Base-by-base conservation (phyloP, 495 filamentous ascomycete species). In the Alectoria sarmentosa region DNA sequence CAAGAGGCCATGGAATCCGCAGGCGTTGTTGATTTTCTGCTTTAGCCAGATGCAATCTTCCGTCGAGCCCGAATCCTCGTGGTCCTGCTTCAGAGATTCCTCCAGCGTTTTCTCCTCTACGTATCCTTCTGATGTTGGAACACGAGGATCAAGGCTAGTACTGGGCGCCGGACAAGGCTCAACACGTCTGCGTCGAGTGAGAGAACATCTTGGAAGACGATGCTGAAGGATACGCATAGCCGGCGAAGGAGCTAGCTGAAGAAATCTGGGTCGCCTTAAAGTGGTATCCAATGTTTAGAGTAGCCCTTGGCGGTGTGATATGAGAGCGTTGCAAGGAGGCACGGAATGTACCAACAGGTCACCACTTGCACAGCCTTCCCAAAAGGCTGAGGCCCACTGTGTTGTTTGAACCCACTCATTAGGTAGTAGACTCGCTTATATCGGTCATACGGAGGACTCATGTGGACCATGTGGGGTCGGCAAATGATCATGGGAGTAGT, bases 11-110 rank as follows among this genome's bases (percentile, higher is more conserved):
- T 75, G 73, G 9, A 76, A 64, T 2, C 75, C 75, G 57, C 73
- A 77, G 8, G 75, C 75, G 58, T 77, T 74, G 61, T 71, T 63
- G 61, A 76, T 75, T 17, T 68, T 76, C 56, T 76, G 74, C 60
- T 72, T 71, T 46, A 70, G 73, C 68, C 70, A 75, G 2, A 73
- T 41, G 21, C 74, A 69, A 14, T 60, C 64, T n/a, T 71, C 52
- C 10, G 17, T 19, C 6, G 34, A 17, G 21, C 34, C 41, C 26
- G 15, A 41, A 32, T 69, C 63, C 49, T 64, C 58, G 19, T 37
- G 55, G 14, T 46, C 46, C 6, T 64, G 60, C 17, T 37, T 4
- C 36, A 37, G 36, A 4, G 10, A 37, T 37, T 37, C 36, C 36
- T 5, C 4, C 36, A 37, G n/a, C n/a, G n/a, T n/a, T n/a, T 66